Evolutionary conservation across 352 stramenopile species (phyloP), one percentile per base, ranked within the genome.

Genomic region (Phytophthora cactorum): DNA sequence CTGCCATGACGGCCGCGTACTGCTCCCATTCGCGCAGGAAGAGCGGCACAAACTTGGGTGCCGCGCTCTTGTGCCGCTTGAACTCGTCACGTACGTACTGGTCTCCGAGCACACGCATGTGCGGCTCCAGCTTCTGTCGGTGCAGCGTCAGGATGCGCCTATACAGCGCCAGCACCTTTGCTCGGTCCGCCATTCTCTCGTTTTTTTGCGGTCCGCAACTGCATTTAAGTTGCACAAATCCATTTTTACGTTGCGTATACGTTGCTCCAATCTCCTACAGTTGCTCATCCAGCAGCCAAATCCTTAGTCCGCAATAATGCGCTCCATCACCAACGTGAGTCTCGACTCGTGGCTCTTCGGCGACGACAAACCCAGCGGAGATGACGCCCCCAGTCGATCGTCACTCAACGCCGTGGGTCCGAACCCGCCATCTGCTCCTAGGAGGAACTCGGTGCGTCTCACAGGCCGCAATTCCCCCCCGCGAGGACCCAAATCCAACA

Each of bases 1-100:
- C 61, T 10, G 29, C 55, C 70, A 95, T 79, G 60, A 79, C 64
- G 29, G 58, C 54, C 41, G 74, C 82, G 63, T 96, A 96, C 66
- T 90, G 64, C 54, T 90, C 70, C 88, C 88, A 96, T 65, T 96
- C 88, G 31, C 64, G 70, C 63, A 95, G 49, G 50, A 96, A 96
- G 27, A 81, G 76, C 68, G 78, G 72, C 49, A 96, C 83, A 54
- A 93, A 96, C 67, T 94, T 89, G 49, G 75, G 52, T 51, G 82
- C 78, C 5, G 85, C 86, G 51, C 78, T 75, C 78, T 95, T 95
- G 75, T 96, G 88, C 11, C 83, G 77, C 70, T 88, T 84, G 74
- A 96, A 96, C 57, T 96, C 88, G 65, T 96, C 88, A 39, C 84
- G 77, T 31, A 96, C 84, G 61, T 96, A 96, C 55, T 90, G 72